These are phyloP conservation scores for Auricularia sp. DNA, from an alignment of 768 basidiomycete genomes.

Conservation along the genomic window DNA sequence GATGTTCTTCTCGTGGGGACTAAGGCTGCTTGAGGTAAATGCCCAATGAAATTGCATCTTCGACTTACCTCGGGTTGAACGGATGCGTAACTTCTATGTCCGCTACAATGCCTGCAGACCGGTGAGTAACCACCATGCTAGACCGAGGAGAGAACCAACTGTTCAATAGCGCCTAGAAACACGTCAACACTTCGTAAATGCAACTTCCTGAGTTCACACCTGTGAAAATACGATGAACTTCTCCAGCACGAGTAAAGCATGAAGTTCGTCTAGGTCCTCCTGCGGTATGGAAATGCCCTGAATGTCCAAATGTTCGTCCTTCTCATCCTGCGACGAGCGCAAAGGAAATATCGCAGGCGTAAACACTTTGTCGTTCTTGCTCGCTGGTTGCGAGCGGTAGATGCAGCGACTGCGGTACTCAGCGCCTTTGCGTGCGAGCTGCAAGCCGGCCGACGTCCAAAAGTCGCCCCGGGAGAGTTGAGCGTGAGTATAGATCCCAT, in stretches of 20 bases:
- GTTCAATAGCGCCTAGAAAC: conserved; percentile 23
- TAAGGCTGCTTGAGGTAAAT: conserved; percentile 7
- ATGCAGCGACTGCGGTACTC: conserved; percentile 47
- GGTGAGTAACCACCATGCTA: background rate
- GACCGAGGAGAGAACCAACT: conserved; percentile 18
- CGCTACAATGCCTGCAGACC: conserved; percentile 35
- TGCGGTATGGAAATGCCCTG: background rate
- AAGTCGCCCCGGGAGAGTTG: conserved; percentile 32
- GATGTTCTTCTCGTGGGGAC: conserved; percentile 42
- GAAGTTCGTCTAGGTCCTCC: conserved; percentile 26
- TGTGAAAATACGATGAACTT: conserved; percentile 36
- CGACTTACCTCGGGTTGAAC: conserved; percentile 25
- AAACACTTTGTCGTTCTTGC: conserved; percentile 33
- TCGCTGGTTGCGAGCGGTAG: conserved; percentile 27
- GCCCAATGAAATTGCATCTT: background rate
- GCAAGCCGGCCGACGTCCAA: conserved; percentile 37
- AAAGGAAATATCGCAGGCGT: conserved; percentile 45
- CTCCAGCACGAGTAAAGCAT: conserved; percentile 51
- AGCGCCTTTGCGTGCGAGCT: conserved; percentile 34
- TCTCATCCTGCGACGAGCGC: conserved; percentile 16
- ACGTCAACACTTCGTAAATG: background rate
- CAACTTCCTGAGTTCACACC: conserved; percentile 16
- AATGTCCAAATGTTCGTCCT: background rate
- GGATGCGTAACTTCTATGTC: conserved; percentile 33
- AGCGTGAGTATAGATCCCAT: conserved; percentile 41